Evolutionary conservation across 176 grass and related monocot species (phyloP).

Genomic region (Carex myosuroides): DNA sequence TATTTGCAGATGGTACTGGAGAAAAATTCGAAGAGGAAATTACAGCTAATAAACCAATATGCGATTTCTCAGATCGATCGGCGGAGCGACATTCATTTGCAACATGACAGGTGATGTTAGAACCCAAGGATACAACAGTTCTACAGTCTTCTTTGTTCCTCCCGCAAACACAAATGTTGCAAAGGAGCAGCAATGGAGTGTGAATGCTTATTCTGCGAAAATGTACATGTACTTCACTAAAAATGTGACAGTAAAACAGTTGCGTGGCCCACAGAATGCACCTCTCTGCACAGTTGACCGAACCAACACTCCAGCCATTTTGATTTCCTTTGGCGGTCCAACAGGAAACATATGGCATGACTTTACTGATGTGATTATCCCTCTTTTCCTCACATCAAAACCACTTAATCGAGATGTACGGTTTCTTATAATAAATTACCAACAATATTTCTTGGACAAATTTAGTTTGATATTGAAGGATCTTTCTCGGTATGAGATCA

Average conservation of each 20-base stretch:
- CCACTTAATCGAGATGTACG: slow-evolving; percentile 34
- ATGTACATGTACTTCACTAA: slow-evolving; percentile 20
- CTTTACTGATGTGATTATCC: slow-evolving; percentile 53
- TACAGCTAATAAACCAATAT: slow-evolving; percentile 35
- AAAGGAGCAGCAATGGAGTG: slow-evolving; percentile 37
- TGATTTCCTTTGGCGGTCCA: slow-evolving; percentile 53
- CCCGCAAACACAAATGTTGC: neutral
- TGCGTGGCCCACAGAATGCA: slow-evolving; percentile 26
- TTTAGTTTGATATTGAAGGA: slow-evolving; percentile 36
- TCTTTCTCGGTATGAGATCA: slow-evolving; percentile 36
- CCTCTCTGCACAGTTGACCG: slow-evolving; percentile 36
- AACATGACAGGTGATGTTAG: slow-evolving; percentile 41
- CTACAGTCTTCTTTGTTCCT: slow-evolving; percentile 33
- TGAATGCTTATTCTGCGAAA: slow-evolving; percentile 51
- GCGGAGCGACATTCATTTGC: slow-evolving; percentile 35
- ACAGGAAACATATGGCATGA: slow-evolving; percentile 54
- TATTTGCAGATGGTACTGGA: neutral
- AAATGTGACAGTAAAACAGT: slow-evolving; percentile 29
- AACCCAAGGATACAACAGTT: slow-evolving; percentile 26
- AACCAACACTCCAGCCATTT: slow-evolving; percentile 22
- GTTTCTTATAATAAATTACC: slow-evolving; percentile 41
- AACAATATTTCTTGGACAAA: slow-evolving; percentile 47
- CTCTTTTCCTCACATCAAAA: slow-evolving; percentile 37
- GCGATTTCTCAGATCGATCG: slow-evolving; percentile 40
- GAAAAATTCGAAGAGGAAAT: neutral